phyloP scores from a whole-genome alignment of 805 yeast genomes.

The Cyberlindnera nakhonratchasimensis region DNA sequence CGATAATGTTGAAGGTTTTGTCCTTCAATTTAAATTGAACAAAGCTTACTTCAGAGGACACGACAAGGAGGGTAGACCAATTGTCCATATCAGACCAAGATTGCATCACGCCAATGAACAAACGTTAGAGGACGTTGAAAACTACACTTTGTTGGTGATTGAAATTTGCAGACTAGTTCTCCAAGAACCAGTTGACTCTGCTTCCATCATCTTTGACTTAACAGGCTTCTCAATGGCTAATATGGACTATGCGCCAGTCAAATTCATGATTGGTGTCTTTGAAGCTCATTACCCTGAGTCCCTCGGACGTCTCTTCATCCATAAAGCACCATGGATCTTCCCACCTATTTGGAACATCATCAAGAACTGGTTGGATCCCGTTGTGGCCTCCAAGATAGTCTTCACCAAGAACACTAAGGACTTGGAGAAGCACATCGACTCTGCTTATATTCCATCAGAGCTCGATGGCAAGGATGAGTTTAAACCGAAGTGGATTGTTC shows the following conservation, averaged over 20 bases:
- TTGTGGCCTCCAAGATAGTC: slow-evolving; percentile 84
- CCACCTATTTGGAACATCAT: slow-evolving; percentile 91
- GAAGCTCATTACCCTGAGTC: slow-evolving; percentile 98
- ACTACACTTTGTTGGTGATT: slow-evolving; percentile 70
- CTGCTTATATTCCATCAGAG: slow-evolving; percentile 57
- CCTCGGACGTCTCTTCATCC: slow-evolving; percentile 77
- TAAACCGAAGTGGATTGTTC: slow-evolving; percentile 57
- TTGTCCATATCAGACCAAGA: slow-evolving; percentile 77
- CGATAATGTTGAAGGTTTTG: slow-evolving; percentile 40
- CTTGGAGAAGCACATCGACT: slow-evolving; percentile 56
- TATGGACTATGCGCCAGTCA: slow-evolving; percentile 91
- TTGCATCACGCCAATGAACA: slow-evolving; percentile 69
- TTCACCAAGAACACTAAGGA: slow-evolving; percentile 75
- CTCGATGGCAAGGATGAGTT: slow-evolving; percentile 71
- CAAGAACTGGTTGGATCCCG: slow-evolving; percentile 94
- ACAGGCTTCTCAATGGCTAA: slow-evolving; percentile 83
- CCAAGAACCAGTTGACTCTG: slow-evolving; percentile 72
- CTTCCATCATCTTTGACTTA: slow-evolving; percentile 82
- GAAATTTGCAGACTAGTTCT: slow-evolving; percentile 79
- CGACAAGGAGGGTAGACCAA: slow-evolving; percentile 72
- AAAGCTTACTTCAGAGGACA: slow-evolving; percentile 74
- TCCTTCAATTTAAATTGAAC: slow-evolving; percentile 45
- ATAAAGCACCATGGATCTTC: slow-evolving; percentile 96
- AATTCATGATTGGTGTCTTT: slow-evolving; percentile 81
- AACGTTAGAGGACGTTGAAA: slow-evolving; percentile 65